Evolutionary conservation across 495 filamentous ascomycete genomes (phyloP).

Genomic region (Annulohypoxylon nitens): DNA sequence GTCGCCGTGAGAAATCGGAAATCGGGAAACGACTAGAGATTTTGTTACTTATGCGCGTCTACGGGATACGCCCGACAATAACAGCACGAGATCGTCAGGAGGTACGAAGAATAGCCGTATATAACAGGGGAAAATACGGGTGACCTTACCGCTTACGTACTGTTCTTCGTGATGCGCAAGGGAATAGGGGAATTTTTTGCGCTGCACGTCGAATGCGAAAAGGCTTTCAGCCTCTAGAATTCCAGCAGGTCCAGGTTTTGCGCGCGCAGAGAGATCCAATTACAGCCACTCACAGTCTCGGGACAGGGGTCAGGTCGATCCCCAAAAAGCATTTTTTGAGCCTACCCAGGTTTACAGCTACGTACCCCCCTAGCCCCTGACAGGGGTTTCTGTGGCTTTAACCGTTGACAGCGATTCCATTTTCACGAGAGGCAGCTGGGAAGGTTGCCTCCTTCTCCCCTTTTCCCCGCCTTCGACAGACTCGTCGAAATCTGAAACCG

Average conservation of each 20-base stretch:
- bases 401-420: conserved; percentile 9
- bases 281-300: conserved; percentile 39
- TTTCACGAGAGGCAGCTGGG: conserved; percentile 38
- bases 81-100: conserved; percentile 39
- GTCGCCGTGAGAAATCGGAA: background rate
- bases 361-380: conserved; percentile 28
- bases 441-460: conserved; percentile 8
- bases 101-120: conserved; percentile 3
- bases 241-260: conserved; percentile 24
- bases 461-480: conserved; percentile 24
- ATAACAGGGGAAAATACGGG: conserved; percentile 28
- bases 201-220: conserved; percentile 19
- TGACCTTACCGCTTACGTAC: conserved; percentile 31
- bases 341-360: conserved; percentile 16
- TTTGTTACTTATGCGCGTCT: background rate
- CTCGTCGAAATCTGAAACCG: conserved; percentile 40
- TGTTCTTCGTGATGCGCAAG: conserved; percentile 28
- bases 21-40: background rate
- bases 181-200: conserved; percentile 36
- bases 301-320: conserved; percentile 36
- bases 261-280: conserved; percentile 39
- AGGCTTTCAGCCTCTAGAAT: conserved; percentile 34
- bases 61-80: conserved; percentile 6
- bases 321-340: conserved; percentile 29
- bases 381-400: conserved; percentile 17